Evolutionary conservation across 176 grass and related monocot genomes (phyloP).

Genomic region (Guadua angustifolia): DNA sequence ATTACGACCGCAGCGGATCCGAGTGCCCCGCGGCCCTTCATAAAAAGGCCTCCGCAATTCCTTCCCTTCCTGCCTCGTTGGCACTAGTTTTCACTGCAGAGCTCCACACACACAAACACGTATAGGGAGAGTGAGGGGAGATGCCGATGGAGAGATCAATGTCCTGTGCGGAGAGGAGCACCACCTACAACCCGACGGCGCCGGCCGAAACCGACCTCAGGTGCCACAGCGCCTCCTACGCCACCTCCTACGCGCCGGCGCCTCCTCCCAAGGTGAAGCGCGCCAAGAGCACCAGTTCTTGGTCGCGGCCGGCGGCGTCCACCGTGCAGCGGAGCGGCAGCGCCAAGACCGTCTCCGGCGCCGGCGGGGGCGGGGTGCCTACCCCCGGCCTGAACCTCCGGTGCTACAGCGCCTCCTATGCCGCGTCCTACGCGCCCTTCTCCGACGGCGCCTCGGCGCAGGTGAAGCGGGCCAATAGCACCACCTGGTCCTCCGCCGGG

Average conservation of each 20-base stretch:
- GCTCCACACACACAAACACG: neutral
- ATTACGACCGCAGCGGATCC: neutral
- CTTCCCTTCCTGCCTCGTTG: neutral
- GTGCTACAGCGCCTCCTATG: conserved; percentile 69
- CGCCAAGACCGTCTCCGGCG: conserved; percentile 26
- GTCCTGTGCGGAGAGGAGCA: conserved; percentile 50
- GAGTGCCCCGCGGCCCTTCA: neutral
- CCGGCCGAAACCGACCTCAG: conserved; percentile 41
- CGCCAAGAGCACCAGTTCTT: conserved; percentile 36
- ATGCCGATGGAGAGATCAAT: conserved; percentile 61
- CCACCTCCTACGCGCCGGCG: conserved; percentile 36
- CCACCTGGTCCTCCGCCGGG: conserved; percentile 38
- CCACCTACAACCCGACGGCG: neutral
- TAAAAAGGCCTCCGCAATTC: neutral
- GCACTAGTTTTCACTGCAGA: neutral
- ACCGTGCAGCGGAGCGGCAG: conserved; percentile 43
- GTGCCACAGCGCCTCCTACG: conserved; percentile 63
- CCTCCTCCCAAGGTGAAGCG: conserved; percentile 25
- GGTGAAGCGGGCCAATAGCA: conserved; percentile 39
- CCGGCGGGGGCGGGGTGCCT: neutral
- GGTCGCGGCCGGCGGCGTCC: conserved; percentile 9
- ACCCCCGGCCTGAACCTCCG: conserved; percentile 52
- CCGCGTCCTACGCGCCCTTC: conserved; percentile 54
- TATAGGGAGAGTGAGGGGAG: neutral
- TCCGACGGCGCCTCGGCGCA: neutral